Conservation (phyloP, 331 rosid genomes). For the Pyrus hybrid region DNA sequence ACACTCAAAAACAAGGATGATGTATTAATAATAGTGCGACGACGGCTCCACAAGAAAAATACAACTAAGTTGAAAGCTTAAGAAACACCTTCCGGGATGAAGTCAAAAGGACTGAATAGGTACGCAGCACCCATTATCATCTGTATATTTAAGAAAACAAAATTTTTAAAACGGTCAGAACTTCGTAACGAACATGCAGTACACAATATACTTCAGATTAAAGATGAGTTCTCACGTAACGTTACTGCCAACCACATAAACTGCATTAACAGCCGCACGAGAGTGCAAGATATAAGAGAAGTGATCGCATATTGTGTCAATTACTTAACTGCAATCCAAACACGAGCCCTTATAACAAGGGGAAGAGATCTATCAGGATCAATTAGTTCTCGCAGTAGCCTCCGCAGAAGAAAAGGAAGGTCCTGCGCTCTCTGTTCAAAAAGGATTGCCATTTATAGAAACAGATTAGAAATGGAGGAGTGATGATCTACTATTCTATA, state of each 20-base stretch:
- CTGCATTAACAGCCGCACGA: neutral
- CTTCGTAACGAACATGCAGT: neutral
- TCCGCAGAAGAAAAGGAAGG: constrained; percentile 71
- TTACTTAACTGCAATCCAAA: constrained; percentile 55
- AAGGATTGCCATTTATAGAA: constrained; percentile 3
- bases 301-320: neutral
- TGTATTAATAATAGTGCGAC: neutral
- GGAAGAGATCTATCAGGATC: constrained; percentile 86
- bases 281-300: neutral
- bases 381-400: constrained; percentile 55
- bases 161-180: neutral
- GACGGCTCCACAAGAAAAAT: neutral
- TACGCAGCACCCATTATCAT: constrained; percentile 48
- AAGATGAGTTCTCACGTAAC: neutral
- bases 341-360: constrained; percentile 66
- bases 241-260: neutral
- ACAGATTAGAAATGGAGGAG: neutral
- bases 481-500: neutral
- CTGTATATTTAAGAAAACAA: constrained; percentile 26
- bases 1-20: neutral
- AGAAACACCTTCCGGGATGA: constrained; percentile 94
- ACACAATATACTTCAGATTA: neutral
- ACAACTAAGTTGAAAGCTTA: neutral
- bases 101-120: constrained; percentile 72
- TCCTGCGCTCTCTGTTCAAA: constrained; percentile 54